These are phyloP conservation scores for Capronia coronata DNA, from an alignment of 2,329 filamentous ascomycete species.

Conservation along the genomic window DNA sequence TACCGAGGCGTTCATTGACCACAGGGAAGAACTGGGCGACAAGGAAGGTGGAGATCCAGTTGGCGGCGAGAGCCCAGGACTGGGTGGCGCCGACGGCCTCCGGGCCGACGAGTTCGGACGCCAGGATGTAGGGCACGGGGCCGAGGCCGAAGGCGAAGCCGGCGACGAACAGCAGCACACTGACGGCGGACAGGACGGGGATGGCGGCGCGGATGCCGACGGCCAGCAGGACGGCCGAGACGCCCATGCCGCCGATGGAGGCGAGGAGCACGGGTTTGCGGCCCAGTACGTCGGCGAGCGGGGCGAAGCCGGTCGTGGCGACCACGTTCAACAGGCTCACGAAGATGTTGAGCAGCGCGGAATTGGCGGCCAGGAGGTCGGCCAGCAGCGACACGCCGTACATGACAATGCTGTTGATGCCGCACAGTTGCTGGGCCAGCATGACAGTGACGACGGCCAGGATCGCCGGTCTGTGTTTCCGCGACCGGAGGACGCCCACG, in stretches of 20 bases:
- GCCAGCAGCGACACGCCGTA: conserved; percentile 89
- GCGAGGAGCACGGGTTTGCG: conserved; percentile 77
- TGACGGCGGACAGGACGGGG: conserved; percentile 70
- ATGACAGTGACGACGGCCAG: conserved; percentile 80
- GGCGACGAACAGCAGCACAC: conserved; percentile 77
- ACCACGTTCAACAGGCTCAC: conserved; percentile 82
- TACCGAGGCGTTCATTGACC: conserved; percentile 66
- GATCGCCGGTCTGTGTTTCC: conserved; percentile 64
- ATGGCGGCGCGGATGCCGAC: conserved; percentile 68
- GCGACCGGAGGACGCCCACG: conserved; percentile 54
- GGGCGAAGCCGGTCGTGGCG: conserved; percentile 73
- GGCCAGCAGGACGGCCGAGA: conserved; percentile 68
- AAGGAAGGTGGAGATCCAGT: conserved; percentile 84
- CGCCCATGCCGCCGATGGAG: conserved; percentile 78
- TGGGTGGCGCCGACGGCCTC: conserved; percentile 90
- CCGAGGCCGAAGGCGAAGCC: conserved; percentile 88
- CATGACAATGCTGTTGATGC: conserved; percentile 93
- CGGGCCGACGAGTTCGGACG: conserved; percentile 80
- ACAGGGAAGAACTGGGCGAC: conserved; percentile 95
- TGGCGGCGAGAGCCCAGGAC: conserved; percentile 78
- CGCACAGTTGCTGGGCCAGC: conserved; percentile 85
- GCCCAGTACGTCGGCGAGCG: conserved; percentile 73
- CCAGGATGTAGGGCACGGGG: conserved; percentile 89
- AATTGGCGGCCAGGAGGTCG: conserved; percentile 71
- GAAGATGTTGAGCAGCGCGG: conserved; percentile 74